Percentiles rank a stretch among this genome's conserved stretches.
Evolutionary conservation across 2,329 filamentous ascomycete genomes (phyloP).

Genomic region (Daldinia sp.): DNA sequence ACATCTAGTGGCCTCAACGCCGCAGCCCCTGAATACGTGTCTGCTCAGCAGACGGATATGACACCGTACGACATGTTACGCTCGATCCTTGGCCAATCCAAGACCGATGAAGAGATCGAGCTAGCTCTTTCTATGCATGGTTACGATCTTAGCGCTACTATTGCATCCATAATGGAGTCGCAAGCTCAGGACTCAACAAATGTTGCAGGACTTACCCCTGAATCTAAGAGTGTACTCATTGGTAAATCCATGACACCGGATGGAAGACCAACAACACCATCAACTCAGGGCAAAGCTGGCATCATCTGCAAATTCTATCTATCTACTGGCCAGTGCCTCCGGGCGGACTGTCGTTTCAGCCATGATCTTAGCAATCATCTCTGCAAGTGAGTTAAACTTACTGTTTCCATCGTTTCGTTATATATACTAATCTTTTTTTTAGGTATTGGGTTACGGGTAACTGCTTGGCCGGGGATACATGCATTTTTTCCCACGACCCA

Average conservation of each 20-base stretch:
- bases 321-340: conserved; percentile 91
- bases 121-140: conserved; percentile 86
- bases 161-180: conserved; percentile 85
- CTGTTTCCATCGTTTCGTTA: conserved; percentile 44
- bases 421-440: conserved; percentile 66
- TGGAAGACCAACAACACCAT: conserved; percentile 78
- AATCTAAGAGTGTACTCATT: conserved; percentile 76
- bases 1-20: conserved; percentile 77
- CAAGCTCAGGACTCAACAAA: conserved; percentile 61
- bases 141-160: conserved; percentile 92
- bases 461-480: conserved; percentile 91
- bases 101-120: conserved; percentile 94
- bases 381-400: conserved; percentile 81
- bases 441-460: conserved; percentile 97
- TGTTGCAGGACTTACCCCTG: conserved; percentile 56
- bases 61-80: conserved; percentile 97
- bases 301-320: conserved; percentile 98
- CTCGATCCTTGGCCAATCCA: conserved; percentile 88
- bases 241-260: conserved; percentile 88
- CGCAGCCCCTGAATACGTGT: conserved; percentile 80
- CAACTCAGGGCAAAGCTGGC: conserved; percentile 78
- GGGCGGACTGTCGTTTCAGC: conserved; percentile 95
- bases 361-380: conserved; percentile 95
- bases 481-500: conserved; percentile 97
- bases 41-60: conserved; percentile 82